phyloP scores from a whole-genome alignment of 2,329 filamentous ascomycete genomes.

The Geoglossum cookeanum region DNA sequence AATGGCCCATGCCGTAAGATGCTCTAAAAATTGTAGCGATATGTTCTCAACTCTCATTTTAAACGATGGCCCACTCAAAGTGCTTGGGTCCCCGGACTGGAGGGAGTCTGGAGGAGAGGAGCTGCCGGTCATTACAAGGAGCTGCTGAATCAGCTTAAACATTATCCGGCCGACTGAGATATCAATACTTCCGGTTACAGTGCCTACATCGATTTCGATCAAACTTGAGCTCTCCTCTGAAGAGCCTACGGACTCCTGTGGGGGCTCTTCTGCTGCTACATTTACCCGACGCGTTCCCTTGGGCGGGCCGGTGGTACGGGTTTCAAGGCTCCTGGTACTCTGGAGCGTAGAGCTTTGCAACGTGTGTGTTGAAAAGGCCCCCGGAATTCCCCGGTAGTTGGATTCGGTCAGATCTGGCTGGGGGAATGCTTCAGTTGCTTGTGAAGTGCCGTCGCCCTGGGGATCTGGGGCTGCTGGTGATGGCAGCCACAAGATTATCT shows the following conservation, averaged over 20 bases:
- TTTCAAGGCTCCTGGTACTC: background rate
- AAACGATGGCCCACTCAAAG: conserved; percentile 8
- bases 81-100: background rate
- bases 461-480: conserved; percentile 9
- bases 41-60: conserved; percentile 15
- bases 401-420: background rate
- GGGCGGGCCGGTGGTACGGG: background rate
- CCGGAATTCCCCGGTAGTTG: background rate
- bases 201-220: conserved; percentile 1
- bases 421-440: background rate
- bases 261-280: background rate
- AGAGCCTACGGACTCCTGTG: background rate
- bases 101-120: background rate
- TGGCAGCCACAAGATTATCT: conserved; percentile 20
- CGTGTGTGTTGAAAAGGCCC: background rate
- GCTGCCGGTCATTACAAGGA: background rate
- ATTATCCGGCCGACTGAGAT: background rate
- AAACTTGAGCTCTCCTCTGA: background rate
- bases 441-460: background rate
- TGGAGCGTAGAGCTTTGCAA: background rate
- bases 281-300: background rate
- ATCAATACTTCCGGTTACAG: background rate
- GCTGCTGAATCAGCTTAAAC: background rate
- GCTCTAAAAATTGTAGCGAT: conserved; percentile 21
- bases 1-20: conserved; percentile 13